A percentile compares a stretch with the other conserved stretches of the same genome.
Evolutionary conservation across 2,329 filamentous ascomycete genomes (phyloP).

Genomic region (Stagonosporopsis chrysanthemi): DNA sequence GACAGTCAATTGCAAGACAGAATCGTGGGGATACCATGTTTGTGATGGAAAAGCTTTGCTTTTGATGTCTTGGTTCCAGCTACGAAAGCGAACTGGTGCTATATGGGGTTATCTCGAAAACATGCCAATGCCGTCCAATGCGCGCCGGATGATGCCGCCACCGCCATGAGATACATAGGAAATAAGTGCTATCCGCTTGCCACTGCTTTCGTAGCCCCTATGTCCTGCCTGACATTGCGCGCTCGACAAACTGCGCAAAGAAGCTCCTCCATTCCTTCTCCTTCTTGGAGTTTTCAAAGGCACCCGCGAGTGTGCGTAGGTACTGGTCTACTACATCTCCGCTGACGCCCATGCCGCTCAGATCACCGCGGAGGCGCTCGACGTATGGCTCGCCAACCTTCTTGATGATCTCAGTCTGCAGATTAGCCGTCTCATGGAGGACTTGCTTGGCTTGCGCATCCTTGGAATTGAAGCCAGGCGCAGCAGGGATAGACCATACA

Average conservation of each 20-base stretch:
- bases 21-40: neutral
- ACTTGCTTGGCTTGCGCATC: slow-evolving; percentile 91
- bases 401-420: slow-evolving; percentile 88
- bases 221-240: slow-evolving; percentile 33
- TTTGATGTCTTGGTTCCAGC: slow-evolving; percentile 15
- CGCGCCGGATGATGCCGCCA: slow-evolving; percentile 20
- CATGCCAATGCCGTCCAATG: slow-evolving; percentile 20
- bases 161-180: slow-evolving; percentile 16
- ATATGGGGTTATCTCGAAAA: slow-evolving; percentile 23
- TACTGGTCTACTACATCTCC: slow-evolving; percentile 71
- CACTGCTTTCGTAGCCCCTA: slow-evolving; percentile 2
- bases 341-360: slow-evolving; percentile 70
- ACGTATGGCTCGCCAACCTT: slow-evolving; percentile 89
- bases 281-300: slow-evolving; percentile 48
- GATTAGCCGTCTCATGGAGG: slow-evolving; percentile 81
- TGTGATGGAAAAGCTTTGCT: neutral
- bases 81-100: slow-evolving; percentile 15
- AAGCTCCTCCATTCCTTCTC: slow-evolving; percentile 56
- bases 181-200: neutral
- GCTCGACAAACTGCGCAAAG: slow-evolving; percentile 54
- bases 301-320: slow-evolving; percentile 56
- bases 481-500: slow-evolving; percentile 86
- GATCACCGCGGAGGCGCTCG: slow-evolving; percentile 70
- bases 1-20: neutral
- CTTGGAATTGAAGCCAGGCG: slow-evolving; percentile 78